Conservation (phyloP, 2,329 filamentous ascomycete species). For the Epichloe typhina region DNA sequence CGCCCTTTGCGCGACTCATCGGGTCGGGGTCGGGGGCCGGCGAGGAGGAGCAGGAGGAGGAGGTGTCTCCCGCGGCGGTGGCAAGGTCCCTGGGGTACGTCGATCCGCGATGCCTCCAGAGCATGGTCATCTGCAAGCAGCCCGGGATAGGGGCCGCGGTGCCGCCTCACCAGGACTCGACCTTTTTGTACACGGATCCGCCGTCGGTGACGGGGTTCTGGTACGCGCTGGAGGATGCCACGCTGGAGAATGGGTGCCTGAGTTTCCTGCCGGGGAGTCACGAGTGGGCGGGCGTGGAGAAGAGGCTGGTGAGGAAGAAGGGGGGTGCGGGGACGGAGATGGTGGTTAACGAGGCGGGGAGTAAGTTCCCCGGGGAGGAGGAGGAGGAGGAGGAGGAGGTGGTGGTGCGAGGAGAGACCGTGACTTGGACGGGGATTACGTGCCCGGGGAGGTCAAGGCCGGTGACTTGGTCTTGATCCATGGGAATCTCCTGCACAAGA, state of each 20-base stretch:
- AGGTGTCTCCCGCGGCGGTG: conserved; percentile 42
- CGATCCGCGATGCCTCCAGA: conserved; percentile 72
- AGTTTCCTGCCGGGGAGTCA: conserved; percentile 79
- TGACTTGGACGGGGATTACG: conserved; percentile 43
- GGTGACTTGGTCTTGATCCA: conserved; percentile 88
- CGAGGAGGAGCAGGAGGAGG: conserved; percentile 7
- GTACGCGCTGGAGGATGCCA: conserved; percentile 93
- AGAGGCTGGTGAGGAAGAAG: conserved; percentile 59
- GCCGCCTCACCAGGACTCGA: conserved; percentile 81
- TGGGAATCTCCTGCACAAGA: conserved; percentile 91
- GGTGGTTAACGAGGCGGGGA: conserved; percentile 52
- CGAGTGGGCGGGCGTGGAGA: conserved; percentile 52
- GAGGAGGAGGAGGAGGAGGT: conserved; percentile 16
- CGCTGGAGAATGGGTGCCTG: conserved; percentile 73
- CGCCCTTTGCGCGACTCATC: conserved; percentile 49
- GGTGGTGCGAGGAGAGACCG: conserved; percentile 26
- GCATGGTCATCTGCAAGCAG: conserved; percentile 98
- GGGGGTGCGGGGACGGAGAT: conserved; percentile 50
- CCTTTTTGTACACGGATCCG: conserved; percentile 81
- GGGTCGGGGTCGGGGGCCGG: conserved; percentile 21
- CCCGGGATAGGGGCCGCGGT: conserved; percentile 90
- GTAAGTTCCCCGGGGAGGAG: conserved; percentile 45
- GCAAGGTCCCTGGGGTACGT: conserved; percentile 58
- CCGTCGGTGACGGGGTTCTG: conserved; percentile 90
- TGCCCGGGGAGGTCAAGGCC: conserved; percentile 76